These are phyloP conservation scores for Pittosporum tobira DNA, from an alignment of 129 eudicot species.

Conservation along the genomic window DNA sequence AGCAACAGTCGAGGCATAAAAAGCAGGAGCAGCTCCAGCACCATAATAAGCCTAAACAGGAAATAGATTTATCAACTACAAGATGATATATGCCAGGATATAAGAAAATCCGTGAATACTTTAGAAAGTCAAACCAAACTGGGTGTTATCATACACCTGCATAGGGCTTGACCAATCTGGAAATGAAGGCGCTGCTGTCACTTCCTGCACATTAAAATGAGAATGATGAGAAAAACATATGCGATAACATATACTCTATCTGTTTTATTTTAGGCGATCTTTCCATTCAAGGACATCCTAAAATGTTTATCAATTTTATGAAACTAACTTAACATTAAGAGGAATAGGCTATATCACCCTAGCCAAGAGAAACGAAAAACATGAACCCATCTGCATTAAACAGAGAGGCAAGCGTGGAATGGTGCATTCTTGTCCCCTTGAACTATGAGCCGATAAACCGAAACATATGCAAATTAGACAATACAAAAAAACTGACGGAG, in stretches of 20 bases:
- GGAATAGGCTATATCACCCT: slow-evolving; percentile 1
- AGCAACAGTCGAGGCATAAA: slow-evolving; percentile 70
- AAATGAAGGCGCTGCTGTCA: slow-evolving; percentile 52
- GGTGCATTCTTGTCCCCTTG: background rate
- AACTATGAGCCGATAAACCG: too few relatives aligned
- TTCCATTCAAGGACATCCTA: background rate
- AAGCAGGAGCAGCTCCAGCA: slow-evolving; percentile 76
- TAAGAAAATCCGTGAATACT: slow-evolving; percentile 4
- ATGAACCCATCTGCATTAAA: background rate
- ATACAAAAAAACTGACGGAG: too few relatives aligned
- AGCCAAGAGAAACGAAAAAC: background rate
- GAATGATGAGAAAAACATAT: background rate
- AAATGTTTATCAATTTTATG: background rate
- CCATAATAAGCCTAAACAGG: slow-evolving; percentile 70
- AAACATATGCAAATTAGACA: too few relatives aligned
- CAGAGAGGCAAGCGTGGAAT: background rate
- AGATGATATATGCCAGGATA: slow-evolving; percentile 9
- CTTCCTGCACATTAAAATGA: slow-evolving; percentile 38
- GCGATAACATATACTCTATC: background rate
- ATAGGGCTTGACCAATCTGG: slow-evolving; percentile 80
- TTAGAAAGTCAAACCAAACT: slow-evolving; percentile 10
- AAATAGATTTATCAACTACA: background rate
- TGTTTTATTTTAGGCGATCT: background rate
- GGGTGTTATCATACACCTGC: slow-evolving; percentile 43
- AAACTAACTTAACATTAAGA: background rate